Evolutionary conservation across 345 rosid genomes (phyloP), one percentile per base, ranked within the genome.

Genomic region (Crucihimalaya himalaica): DNA sequence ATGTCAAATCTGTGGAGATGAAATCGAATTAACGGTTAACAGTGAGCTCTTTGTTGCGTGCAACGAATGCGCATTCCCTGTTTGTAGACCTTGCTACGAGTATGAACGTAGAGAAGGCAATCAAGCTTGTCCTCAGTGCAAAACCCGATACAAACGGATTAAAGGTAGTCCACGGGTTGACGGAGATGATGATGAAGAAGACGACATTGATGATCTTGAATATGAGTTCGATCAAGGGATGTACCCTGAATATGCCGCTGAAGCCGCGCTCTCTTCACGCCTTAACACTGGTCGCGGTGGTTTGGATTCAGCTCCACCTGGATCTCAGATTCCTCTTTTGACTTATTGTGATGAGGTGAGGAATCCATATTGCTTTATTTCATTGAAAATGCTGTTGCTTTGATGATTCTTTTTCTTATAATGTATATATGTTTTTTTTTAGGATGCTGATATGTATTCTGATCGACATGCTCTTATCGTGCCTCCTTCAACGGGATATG

Each of bases 1-100:
- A 57, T 94, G 98, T 76, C 93, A 89, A 72, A 94, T 94, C 23
- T 94, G 98, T 78, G 91, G 87, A 28, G 98, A 94, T 58, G 95
- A 88, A 72, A 87, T 94, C 47, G 97, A 91, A 77, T 42, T 94
- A 50, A 81, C 91, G 0, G 90, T 81, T 21, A 86, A 80, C 19
- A 83, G 88, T 23, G 98, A 94, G 85, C 83, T 78, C 47, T 94
- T 94, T 28, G 96, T 94, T 77, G 98, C 98, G 16, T 94, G 98
- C 85, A 94, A 94, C 28, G 98, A 93, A 80, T 93, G 98, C 71
- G 98, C 97, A 63, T 93, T 93, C 77, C 98, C 98, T n/a, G 97
- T 94, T 50, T 94, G 98, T 78, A 83, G 94, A 71, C 87, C 93
- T 47, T 91, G 98, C 81, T 94, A 94, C 42, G 96, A 89, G 82